Base-by-base conservation (phyloP, 2,329 filamentous ascomycete species). In the Arachnopeziza araneosa region DNA sequence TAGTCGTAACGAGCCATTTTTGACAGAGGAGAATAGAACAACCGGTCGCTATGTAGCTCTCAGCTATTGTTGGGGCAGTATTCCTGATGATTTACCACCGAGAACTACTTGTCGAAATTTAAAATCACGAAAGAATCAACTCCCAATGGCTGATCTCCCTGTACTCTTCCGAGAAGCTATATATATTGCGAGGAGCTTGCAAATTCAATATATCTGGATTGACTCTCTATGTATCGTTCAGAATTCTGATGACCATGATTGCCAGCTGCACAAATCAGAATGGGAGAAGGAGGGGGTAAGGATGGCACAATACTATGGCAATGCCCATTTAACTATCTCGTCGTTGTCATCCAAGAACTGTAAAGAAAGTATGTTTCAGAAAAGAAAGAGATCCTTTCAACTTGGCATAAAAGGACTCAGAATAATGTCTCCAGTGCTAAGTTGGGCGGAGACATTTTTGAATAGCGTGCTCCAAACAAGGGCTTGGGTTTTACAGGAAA, bases 211-310 rank as follows among this genome's bases (percentile, higher is more conserved):
- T 52, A 55, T 63, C 12, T 63, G 55, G 60, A 56, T 63, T 26
- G 60, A 63, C 30, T 51, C 54, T 26, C 52, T 60, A n/a, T 63
- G 60, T 32, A 60, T 60, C n/a, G 44, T 55, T 22, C 57, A 60
- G 32, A 44, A 44, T 14, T 14, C 17, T 14, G 58, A 60, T 23
- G 23, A 26, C n/a, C 5, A 7, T 4, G 50, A 49, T 14, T 44
- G 36, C 36, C 10, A 44, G 12, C 17, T 44, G 12, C 36, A 44
- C 36, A 14, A 19, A 7, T 17, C 36, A 14, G 58, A 60, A 17
- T 60, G 48, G 58, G 24, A 56, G 21, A 14, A 8, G 7, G 44
- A 60, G 32, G 21, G 36, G 7, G 23, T n/a, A 1, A 24, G 36
- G n/a, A 59, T 59, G 52, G 24, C 30, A 26, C 24, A 57, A 7